Percentiles rank a stretch among this genome's conserved stretches.
These are phyloP conservation scores for Zygosaccharomyces pseudobailii DNA, from an alignment of 1,139 yeast genomes.

Conservation along the genomic window DNA sequence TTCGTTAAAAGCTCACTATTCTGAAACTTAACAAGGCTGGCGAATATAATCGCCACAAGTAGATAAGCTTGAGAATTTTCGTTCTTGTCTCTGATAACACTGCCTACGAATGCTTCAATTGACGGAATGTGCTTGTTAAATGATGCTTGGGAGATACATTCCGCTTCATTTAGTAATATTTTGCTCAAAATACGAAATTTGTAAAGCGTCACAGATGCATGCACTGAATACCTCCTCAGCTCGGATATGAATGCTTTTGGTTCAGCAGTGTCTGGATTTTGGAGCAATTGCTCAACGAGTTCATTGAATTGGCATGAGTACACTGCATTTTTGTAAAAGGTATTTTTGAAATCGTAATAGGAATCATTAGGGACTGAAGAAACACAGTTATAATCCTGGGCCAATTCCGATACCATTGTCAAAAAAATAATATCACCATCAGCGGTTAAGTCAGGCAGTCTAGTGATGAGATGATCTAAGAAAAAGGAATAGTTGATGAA, in stretches of 20 bases:
- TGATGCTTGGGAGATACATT: constrained; percentile 27
- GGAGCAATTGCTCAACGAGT: constrained; percentile 17
- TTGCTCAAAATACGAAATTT: constrained; percentile 23
- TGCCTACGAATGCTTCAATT: constrained; percentile 36
- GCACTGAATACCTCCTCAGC: neutral
- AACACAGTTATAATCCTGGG: constrained; percentile 36
- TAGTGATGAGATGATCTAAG: constrained; percentile 20
- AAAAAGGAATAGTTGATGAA: constrained; percentile 27
- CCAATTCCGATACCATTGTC: constrained; percentile 36
- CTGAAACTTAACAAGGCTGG: constrained; percentile 39
- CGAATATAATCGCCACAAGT: constrained; percentile 39
- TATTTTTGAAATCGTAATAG: constrained; percentile 17
- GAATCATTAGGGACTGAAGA: constrained; percentile 21
- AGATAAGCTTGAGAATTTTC: constrained; percentile 30
- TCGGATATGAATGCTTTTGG: neutral
- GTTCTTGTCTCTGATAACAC: constrained; percentile 25
- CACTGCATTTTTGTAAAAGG: constrained; percentile 13
- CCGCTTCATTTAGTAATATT: constrained; percentile 34
- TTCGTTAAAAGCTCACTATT: constrained; percentile 42
- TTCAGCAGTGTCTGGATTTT: neutral
- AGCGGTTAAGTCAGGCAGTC: constrained; percentile 16
- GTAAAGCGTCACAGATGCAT: constrained; percentile 16
- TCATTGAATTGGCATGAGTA: constrained; percentile 22
- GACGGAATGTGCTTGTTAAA: constrained; percentile 34
- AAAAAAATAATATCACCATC: constrained; percentile 23